Evolutionary conservation across 73 alveolate genomes (phyloP), one percentile per base, ranked within the genome.

Genomic region (Paramecium primaurelia): DNA sequence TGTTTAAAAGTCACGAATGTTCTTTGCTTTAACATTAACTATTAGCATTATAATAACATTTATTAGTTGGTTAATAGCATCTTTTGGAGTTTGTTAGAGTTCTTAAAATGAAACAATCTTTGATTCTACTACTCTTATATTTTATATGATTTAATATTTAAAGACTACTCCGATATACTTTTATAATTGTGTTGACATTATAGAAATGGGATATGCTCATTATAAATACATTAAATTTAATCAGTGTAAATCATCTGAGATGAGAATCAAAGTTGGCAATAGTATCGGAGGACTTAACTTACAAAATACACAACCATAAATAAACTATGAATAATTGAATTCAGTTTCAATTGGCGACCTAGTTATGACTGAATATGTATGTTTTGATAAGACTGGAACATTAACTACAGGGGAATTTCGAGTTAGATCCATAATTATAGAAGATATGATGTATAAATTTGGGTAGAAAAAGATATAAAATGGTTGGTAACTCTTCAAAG

Each of bases 1-100:
- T 87, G 71, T 54, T 64, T 36, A 87, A 87, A 87, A 77, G 88
- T 54, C 47, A 8, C 37, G 88, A 75, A 75, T 75, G 88, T 75
- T 75, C 68, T 75, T 75, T n/a, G 58, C 38, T 36, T 37, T 75
- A 30, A 75, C 88, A 12, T 37, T 75, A 32, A 32, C 49, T 20
- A 75, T 75, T 14, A 75, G 88, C 32, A 22, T 75, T 7, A 75
- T 75, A n/a, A 37, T 75, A 75, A 75, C 88, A 16, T 22, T 75
- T 16, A 40, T 75, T n/a, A 75, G 64, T 75, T 75, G 88, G 88
- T 25, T 75, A 22, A 40, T 75, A 34, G 88, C 88, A 10, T 75
- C 88, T 3, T 75, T 75, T 18, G 20, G 38, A 11, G 49, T 75
- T 34, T 75, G 88, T n/a, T 14, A 37, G 18, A 14, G 37, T 37